A percentile compares a stretch with the other conserved stretches of the same genome.
These are phyloP conservation scores for Xylaria venustula DNA, from an alignment of 495 filamentous ascomycete genomes.

Conservation along the genomic window DNA sequence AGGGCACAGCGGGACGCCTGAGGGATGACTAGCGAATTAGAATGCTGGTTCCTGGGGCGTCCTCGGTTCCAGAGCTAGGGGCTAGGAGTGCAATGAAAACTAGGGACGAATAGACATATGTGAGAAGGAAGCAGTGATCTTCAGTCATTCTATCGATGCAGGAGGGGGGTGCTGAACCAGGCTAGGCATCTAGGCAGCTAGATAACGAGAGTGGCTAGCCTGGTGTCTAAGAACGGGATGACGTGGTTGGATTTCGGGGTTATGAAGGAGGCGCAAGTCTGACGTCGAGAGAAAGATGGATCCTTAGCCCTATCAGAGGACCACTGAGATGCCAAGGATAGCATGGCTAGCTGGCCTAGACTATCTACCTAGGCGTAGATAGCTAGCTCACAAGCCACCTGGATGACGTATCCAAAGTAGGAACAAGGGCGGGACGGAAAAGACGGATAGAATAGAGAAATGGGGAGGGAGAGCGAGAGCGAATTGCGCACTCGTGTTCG, in stretches of 20 bases:
- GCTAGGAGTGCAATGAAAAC: not conserved
- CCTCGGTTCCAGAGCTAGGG: not conserved
- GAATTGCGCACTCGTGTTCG: no score
- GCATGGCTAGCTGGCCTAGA: not conserved
- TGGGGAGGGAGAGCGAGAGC: no score
- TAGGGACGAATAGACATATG: no score
- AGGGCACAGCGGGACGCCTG: constrained; percentile 52
- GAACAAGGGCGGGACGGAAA: no score
- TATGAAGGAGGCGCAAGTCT: constrained; percentile 12
- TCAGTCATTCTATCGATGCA: no score
- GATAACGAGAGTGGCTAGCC: not conserved
- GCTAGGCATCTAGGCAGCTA: not conserved
- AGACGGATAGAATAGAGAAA: no score
- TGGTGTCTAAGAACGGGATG: constrained; percentile 15
- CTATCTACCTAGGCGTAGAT: no score
- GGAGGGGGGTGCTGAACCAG: no score
- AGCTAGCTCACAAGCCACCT: no score
- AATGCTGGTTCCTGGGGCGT: not conserved
- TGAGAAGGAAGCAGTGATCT: no score
- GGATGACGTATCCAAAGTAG: no score
- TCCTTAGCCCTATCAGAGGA: not conserved
- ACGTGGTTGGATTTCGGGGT: constrained; percentile 3
- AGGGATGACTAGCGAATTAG: constrained; percentile 13
- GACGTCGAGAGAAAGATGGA: constrained; percentile 4
- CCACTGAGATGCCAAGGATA: constrained; percentile 12